A percentile compares a stretch with the other conserved stretches of the same genome.
These are phyloP conservation scores for Plenodomus biglobosus DNA, from an alignment of 2,329 filamentous ascomycete genomes.

Conservation along the genomic window DNA sequence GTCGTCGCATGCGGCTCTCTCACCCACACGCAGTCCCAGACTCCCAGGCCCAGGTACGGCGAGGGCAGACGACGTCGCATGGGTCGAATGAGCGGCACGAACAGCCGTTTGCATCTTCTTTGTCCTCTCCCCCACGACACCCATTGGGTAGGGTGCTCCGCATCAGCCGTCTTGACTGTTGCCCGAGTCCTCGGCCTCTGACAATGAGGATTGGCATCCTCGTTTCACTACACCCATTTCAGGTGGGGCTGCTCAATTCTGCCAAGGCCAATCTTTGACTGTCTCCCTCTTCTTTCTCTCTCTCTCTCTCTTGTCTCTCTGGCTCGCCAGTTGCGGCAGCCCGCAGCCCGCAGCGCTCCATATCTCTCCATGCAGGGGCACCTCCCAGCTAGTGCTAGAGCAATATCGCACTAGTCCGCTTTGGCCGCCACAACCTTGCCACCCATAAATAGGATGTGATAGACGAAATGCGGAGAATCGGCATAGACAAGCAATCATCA, in stretches of 20 bases:
- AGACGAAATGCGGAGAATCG: slow-evolving; percentile 42
- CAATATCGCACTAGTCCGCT: slow-evolving; percentile 19
- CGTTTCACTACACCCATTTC: slow-evolving; percentile 30
- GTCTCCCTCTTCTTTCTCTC: too few relatives aligned
- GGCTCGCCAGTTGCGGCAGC: slow-evolving; percentile 5
- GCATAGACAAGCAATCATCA: slow-evolving; percentile 17
- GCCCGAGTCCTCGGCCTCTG: slow-evolving; percentile 16
- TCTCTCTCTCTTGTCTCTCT: too few relatives aligned
- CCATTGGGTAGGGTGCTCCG: too few relatives aligned
- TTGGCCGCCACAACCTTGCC: slow-evolving; percentile 27
- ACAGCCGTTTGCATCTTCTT: slow-evolving; percentile 1
- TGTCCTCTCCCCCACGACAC: not conserved
- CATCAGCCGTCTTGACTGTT: slow-evolving; percentile 4
- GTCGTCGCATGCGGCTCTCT: not conserved
- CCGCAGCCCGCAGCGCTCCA: slow-evolving; percentile 16
- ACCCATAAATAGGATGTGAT: slow-evolving; percentile 39
- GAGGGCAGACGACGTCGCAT: not conserved
- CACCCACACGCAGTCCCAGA: not conserved
- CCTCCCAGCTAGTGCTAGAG: slow-evolving; percentile 1
- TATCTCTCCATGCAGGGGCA: slow-evolving; percentile 34
- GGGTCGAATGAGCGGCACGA: not conserved
- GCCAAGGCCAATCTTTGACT: slow-evolving; percentile 29
- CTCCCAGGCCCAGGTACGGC: not conserved
- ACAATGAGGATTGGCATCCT: slow-evolving; percentile 23
- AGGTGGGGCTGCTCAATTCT: slow-evolving; percentile 22